Conservation (phyloP, 805 yeast genomes). For the Schizosaccharomyces lindneri region DNA sequence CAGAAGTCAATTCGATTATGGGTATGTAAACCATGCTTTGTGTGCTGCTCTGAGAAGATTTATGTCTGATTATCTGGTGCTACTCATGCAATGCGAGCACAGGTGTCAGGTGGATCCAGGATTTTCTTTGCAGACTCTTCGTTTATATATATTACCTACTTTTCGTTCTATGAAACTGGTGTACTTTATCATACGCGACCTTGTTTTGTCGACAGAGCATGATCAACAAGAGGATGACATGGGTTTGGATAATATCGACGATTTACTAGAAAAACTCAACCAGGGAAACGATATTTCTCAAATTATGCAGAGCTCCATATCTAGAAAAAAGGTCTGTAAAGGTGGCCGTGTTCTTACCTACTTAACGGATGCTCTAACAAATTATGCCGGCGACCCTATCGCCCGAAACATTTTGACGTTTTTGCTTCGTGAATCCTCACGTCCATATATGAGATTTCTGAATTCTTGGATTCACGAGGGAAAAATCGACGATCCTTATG, state of each 20-base stretch:
- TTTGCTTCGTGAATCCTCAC: slow-evolving; percentile 34
- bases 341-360: slow-evolving; percentile 55
- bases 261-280: slow-evolving; percentile 20
- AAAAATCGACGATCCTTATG: slow-evolving; percentile 45
- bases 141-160: slow-evolving; percentile 21
- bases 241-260: slow-evolving; percentile 17
- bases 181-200: slow-evolving; percentile 26
- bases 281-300: slow-evolving; percentile 4
- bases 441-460: slow-evolving; percentile 39
- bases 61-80: slow-evolving; percentile 15
- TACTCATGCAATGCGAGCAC: slow-evolving; percentile 22
- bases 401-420: slow-evolving; percentile 27
- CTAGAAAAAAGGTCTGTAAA: slow-evolving; percentile 17
- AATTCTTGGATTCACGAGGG: slow-evolving; percentile 66
- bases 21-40: slow-evolving; percentile 49
- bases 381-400: slow-evolving; percentile 38
- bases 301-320: slow-evolving; percentile 6
- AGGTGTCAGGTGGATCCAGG: slow-evolving; percentile 23
- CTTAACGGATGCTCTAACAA: slow-evolving; percentile 31
- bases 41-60: slow-evolving; percentile 32
- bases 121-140: slow-evolving; percentile 36
- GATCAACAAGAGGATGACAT: slow-evolving; percentile 11
- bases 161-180: slow-evolving; percentile 25
- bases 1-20: slow-evolving; percentile 32
- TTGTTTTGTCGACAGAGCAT: not conserved